A percentile compares a stretch with the other conserved stretches of the same genome.
phyloP scores from a whole-genome alignment of 192 early-diverging fungal species.

The Lobulomyces angularis region DNA sequence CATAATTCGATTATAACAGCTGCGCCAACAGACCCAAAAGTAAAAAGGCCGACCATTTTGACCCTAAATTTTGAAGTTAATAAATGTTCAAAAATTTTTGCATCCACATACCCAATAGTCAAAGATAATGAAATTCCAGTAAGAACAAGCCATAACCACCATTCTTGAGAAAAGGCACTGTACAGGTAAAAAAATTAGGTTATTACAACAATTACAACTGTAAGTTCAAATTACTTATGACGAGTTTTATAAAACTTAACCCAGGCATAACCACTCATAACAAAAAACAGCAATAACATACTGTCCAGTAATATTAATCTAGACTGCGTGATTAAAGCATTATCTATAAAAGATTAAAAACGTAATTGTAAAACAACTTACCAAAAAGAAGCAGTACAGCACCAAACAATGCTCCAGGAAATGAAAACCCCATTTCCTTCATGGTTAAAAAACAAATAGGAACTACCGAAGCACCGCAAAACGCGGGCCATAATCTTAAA shows the following conservation, averaged over 20 bases:
- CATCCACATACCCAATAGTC: constrained; percentile 40
- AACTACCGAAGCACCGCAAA: constrained; percentile 63
- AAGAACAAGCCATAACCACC: constrained; percentile 77
- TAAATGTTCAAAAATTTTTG: background rate
- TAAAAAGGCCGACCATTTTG: constrained; percentile 92
- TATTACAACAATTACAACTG: constrained; percentile 11
- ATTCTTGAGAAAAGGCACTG: constrained; percentile 58
- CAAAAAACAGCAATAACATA: constrained; percentile 85
- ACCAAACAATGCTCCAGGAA: constrained; percentile 57
- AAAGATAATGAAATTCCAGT: constrained; percentile 73
- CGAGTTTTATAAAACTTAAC: constrained; percentile 73
- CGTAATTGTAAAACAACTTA: constrained; percentile 17
- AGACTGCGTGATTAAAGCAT: constrained; percentile 77
- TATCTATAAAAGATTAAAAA: constrained; percentile 45
- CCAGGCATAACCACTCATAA: constrained; percentile 72
- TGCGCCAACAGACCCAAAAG: constrained; percentile 68
- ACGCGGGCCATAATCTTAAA: constrained; percentile 66
- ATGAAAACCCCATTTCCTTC: constrained; percentile 74
- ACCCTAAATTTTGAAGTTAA: constrained; percentile 33
- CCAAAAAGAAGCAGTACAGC: constrained; percentile 74
- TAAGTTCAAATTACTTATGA: constrained; percentile 15
- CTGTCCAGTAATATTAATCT: constrained; percentile 88
- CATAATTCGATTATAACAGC: constrained; percentile 81
- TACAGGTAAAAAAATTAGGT: constrained; percentile 4
- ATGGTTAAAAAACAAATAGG: constrained; percentile 72